Conservation (phyloP, 169 alveolate genomes). For the Plasmodium relictum region DNA sequence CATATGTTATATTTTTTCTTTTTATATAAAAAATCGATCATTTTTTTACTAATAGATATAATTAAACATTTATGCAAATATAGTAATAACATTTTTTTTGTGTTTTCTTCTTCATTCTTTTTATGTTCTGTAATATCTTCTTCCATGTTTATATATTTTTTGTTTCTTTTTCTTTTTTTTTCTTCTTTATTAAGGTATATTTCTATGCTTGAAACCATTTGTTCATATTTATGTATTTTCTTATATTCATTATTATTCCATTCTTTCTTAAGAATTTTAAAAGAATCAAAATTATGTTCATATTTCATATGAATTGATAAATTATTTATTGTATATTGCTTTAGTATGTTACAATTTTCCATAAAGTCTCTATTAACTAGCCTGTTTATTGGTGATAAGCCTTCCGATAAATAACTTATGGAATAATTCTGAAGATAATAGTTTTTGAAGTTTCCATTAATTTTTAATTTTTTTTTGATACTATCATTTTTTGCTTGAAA, state of each 20-base stretch:
- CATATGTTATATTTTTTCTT: slow-evolving; percentile 63
- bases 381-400: slow-evolving; percentile 57
- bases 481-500: slow-evolving; percentile 1
- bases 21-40: slow-evolving; percentile 39
- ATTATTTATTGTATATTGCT: slow-evolving; percentile 33
- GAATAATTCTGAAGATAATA: slow-evolving; percentile 35
- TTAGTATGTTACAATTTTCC: slow-evolving; percentile 25
- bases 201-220: slow-evolving; percentile 8
- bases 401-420: slow-evolving; percentile 18
- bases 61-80: slow-evolving; percentile 42
- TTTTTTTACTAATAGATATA: slow-evolving; percentile 44
- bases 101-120: slow-evolving; percentile 6
- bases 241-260: slow-evolving; percentile 43
- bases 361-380: slow-evolving; percentile 9
- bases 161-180: neutral
- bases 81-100: slow-evolving; percentile 5
- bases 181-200: neutral
- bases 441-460: slow-evolving; percentile 7
- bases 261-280: slow-evolving; percentile 21
- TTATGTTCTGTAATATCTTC: neutral
- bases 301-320: slow-evolving; percentile 23
- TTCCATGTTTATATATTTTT: neutral
- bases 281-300: slow-evolving; percentile 30
- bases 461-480: slow-evolving; percentile 24
- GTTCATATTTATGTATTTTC: slow-evolving; percentile 47